A percentile compares a stretch with the other conserved stretches of the same genome.
Conservation (phyloP, 2,329 filamentous ascomycete genomes). For the Epichloe sp. region DNA sequence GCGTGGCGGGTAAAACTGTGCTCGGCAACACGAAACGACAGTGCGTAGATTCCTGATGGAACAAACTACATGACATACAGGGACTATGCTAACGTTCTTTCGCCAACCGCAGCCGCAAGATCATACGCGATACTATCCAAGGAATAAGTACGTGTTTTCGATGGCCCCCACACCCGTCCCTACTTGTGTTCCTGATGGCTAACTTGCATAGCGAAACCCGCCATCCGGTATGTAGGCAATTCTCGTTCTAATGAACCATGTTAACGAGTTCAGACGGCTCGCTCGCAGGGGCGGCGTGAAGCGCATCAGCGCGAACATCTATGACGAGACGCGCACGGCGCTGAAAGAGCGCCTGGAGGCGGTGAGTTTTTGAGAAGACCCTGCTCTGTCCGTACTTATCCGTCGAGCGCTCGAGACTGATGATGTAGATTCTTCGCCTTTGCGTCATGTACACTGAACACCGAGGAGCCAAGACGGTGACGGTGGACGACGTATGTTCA, state of each 20-base stretch:
- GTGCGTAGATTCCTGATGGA: not conserved
- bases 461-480: conserved; percentile 46
- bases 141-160: conserved; percentile 7
- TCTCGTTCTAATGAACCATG: not conserved
- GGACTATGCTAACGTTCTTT: not conserved
- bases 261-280: conserved; percentile 37
- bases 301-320: conserved; percentile 52
- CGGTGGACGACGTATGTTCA: conserved; percentile 41
- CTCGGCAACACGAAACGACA: not conserved
- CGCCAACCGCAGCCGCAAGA: conserved; percentile 7
- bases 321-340: conserved; percentile 43
- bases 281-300: conserved; percentile 69
- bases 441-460: conserved; percentile 41
- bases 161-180: not conserved
- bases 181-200: conserved; percentile 6
- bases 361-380: conserved; percentile 22
- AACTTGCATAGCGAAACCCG: conserved; percentile 3
- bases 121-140: conserved; percentile 7
- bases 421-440: conserved; percentile 35
- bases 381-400: not conserved
- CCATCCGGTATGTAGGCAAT: conserved; percentile 1
- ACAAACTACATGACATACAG: not conserved
- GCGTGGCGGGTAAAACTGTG: conserved; percentile 2
- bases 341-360: conserved; percentile 35
- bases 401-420: not conserved